A percentile compares a stretch with the other conserved stretches of the same genome.
These are phyloP conservation scores for Pholiota microspora DNA, from an alignment of 768 basidiomycete genomes.

Conservation along the genomic window DNA sequence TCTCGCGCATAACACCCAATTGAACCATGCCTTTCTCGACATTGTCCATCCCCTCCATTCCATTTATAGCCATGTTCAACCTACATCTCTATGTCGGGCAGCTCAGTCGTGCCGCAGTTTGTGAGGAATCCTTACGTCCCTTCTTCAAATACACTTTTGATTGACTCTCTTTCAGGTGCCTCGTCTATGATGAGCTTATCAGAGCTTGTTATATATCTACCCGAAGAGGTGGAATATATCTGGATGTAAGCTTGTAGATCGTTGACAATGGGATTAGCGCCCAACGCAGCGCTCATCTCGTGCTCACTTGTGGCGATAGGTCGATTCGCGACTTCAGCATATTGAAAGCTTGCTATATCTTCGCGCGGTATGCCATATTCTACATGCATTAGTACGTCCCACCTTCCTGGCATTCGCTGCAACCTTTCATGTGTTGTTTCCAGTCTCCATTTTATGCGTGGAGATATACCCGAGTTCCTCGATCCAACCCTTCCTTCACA, in stretches of 20 bases:
- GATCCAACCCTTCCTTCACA: background rate
- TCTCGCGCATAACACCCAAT: background rate
- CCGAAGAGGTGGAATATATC: slow-evolving; percentile 9
- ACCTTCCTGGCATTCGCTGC: background rate
- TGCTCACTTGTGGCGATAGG: background rate
- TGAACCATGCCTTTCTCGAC: background rate
- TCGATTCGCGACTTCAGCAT: background rate
- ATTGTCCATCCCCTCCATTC: too few relatives aligned
- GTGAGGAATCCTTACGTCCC: background rate
- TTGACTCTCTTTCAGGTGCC: background rate
- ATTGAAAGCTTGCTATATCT: slow-evolving; percentile 4
- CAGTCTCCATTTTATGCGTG: background rate
- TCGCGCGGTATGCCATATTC: slow-evolving; percentile 10
- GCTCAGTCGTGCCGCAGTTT: slow-evolving; percentile 6
- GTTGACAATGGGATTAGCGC: background rate
- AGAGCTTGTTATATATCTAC: slow-evolving; percentile 3
- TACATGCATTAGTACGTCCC: slow-evolving; percentile 5
- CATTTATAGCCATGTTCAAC: too few relatives aligned
- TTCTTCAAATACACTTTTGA: background rate
- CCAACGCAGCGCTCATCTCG: background rate
- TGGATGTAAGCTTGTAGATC: slow-evolving; percentile 1
- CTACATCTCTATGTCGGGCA: too few relatives aligned
- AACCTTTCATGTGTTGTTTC: background rate
- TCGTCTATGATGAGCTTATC: slow-evolving; percentile 4
- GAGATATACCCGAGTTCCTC: background rate